Evolutionary conservation across 164 flowering plant genomes (phyloP), one percentile per base, ranked within the genome.

Genomic region (Platanus orientalis): DNA sequence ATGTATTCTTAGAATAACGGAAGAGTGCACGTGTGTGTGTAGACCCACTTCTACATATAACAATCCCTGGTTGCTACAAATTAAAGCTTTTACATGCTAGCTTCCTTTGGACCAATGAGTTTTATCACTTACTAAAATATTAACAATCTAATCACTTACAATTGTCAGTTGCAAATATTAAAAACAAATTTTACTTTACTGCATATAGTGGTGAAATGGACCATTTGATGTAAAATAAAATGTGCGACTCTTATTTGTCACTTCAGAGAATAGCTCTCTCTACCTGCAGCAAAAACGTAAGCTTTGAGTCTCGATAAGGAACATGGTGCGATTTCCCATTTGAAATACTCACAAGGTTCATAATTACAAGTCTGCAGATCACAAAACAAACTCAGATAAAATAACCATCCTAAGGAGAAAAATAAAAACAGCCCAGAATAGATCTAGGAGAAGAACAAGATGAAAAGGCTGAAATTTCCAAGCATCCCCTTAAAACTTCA

Each of bases 211-310:
- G 30, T 36, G 53, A 19, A 11, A 20, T 20, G 11, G 25, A 16
- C 5, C 4, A 44, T 7, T 1, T 19, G 51, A 60, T 9, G 24
- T 7, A 30, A 56, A 32, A 30, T 19, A 27, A 58, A 16, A 21
- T 28, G 17, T 29, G 20, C n/a, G 24, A 39, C 17, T 27, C 11
- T 27, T n/a, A 42, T 1, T 19, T 24, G 5, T 28, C 23, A 45
- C 17, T 16, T 23, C 6, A 42, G 30, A 52, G 40, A 20, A 30
- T n/a, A 47, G 40, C 24, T n/a, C 9, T 28, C 48, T 19, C 11
- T 69, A 95, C 99, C 98, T 95, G 99, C 79, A 95, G 97, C 77
- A 95, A 72, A 86, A 95, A 95, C 39, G 99, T 95, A 49, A 95
- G 89, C 72, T 92, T 95, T 44, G 99, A 95, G 84, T 95, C 99